Percentiles rank a stretch among this genome's conserved stretches.
These are phyloP conservation scores for Mycotypha africana DNA, from an alignment of 371 early-diverging fungal species.

Conservation along the genomic window DNA sequence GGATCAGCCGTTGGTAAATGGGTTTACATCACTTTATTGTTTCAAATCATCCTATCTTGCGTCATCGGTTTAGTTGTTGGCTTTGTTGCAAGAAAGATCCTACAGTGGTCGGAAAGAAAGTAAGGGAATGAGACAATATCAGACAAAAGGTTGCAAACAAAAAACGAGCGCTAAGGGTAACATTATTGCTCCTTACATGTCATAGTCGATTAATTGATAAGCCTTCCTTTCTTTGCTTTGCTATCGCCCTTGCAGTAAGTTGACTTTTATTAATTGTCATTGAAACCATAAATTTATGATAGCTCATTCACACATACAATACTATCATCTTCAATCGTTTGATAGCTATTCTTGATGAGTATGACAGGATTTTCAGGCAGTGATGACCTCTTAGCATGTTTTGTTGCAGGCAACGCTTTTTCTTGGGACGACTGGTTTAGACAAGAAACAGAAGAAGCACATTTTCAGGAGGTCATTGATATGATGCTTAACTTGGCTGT, in stretches of 20 bases:
- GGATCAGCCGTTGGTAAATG: slow-evolving; percentile 73
- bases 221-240: slow-evolving; percentile 85
- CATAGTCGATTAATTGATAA: slow-evolving; percentile 82
- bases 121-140: slow-evolving; percentile 16
- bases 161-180: background rate
- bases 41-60: slow-evolving; percentile 71
- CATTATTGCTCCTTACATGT: background rate
- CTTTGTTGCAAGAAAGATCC: slow-evolving; percentile 59
- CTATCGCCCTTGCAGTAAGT: slow-evolving; percentile 82
- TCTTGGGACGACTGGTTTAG: slow-evolving; percentile 92
- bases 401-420: slow-evolving; percentile 87
- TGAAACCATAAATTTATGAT: background rate
- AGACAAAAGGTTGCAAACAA: background rate
- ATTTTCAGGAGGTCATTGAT: slow-evolving; percentile 90
- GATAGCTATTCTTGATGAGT: slow-evolving; percentile 71
- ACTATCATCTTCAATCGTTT: background rate
- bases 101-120: slow-evolving; percentile 71
- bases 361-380: slow-evolving; percentile 73
- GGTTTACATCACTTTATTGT: slow-evolving; percentile 71
- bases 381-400: slow-evolving; percentile 87
- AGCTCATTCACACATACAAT: background rate
- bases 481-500: slow-evolving; percentile 83
- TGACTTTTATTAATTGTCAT: background rate
- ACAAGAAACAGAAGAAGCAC: slow-evolving; percentile 78
- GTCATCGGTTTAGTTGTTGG: slow-evolving; percentile 82